A percentile compares a stretch with the other conserved stretches of the same genome.
Conservation (phyloP, 495 filamentous ascomycete genomes). For the Aspergillus coremiiformis region DNA sequence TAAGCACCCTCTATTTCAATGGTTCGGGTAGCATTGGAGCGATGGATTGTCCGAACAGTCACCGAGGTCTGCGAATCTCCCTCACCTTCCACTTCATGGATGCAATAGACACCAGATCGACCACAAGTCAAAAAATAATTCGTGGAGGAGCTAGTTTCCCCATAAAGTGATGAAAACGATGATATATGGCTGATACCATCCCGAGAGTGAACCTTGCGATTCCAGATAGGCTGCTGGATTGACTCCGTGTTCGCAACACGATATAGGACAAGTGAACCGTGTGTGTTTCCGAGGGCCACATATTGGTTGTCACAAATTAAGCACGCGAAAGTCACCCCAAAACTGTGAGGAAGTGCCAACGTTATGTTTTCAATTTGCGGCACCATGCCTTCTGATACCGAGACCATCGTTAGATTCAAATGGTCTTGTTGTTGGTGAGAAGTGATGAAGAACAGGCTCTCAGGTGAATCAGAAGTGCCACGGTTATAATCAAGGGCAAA, state of each 20-base stretch:
- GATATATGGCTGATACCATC: conserved; percentile 67
- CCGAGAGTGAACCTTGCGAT: conserved; percentile 41
- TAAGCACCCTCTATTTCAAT: conserved; percentile 62
- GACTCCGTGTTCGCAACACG: conserved; percentile 15
- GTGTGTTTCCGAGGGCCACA: conserved; percentile 63
- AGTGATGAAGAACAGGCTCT: conserved; percentile 24
- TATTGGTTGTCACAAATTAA: conserved; percentile 31
- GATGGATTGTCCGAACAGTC: conserved; percentile 41
- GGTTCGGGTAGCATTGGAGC: conserved; percentile 52
- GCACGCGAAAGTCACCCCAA: conserved; percentile 32
- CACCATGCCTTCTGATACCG: conserved; percentile 8
- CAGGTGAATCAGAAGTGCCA: conserved; percentile 1
- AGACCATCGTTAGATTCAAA: conserved; percentile 26
- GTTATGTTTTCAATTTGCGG: conserved; percentile 16
- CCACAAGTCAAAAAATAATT: conserved; percentile 53
- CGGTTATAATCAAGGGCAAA: conserved; percentile 18
- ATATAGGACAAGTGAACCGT: conserved; percentile 54
- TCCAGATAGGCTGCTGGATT: conserved; percentile 19
- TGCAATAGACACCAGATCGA: conserved; percentile 65
- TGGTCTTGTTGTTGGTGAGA: conserved; percentile 22
- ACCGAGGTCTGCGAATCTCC: conserved; percentile 6
- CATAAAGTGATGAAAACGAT: conserved; percentile 17
- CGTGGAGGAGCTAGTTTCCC: conserved; percentile 5
- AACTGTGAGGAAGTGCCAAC: conserved; percentile 27
- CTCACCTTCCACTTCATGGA: conserved; percentile 33